Evolutionary conservation across 345 rosid genomes (phyloP).

Genomic region (Angophora floribunda): DNA sequence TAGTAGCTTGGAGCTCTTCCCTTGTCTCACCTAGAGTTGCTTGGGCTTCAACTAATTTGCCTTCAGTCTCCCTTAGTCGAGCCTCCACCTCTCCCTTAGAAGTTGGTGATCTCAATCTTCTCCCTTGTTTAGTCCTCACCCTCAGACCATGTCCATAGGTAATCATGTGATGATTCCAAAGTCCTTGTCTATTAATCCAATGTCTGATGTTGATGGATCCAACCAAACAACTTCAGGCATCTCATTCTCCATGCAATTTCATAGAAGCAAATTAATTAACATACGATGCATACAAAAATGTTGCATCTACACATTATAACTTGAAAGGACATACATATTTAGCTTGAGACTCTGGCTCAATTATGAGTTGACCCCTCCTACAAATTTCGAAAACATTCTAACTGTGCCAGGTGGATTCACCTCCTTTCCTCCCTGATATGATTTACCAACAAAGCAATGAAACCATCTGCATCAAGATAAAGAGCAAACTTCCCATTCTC

Average conservation of each 20-base stretch:
- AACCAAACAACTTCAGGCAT: neutral
- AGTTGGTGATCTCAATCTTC: neutral
- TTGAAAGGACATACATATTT: neutral
- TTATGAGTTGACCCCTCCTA: neutral
- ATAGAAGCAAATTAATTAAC: neutral
- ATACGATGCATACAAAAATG: neutral
- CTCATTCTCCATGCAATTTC: neutral
- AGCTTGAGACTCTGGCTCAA: neutral
- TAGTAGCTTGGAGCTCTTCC: neutral
- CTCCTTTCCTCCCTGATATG: neutral
- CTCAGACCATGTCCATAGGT: neutral
- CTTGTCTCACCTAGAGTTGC: neutral
- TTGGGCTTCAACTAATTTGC: neutral
- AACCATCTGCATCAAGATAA: neutral
- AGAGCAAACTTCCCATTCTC: neutral
- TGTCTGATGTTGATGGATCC: neutral
- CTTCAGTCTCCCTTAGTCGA: neutral
- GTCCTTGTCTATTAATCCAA: neutral
- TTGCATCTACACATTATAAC: neutral
- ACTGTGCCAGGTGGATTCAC: neutral
- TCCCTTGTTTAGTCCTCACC: neutral
- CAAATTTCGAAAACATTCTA: neutral
- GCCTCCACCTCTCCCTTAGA: neutral
- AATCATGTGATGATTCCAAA: neutral
- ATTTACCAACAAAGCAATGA: neutral